phyloP scores from a whole-genome alignment of 164 flowering plant species.

The Cinnamomum micranthum region DNA sequence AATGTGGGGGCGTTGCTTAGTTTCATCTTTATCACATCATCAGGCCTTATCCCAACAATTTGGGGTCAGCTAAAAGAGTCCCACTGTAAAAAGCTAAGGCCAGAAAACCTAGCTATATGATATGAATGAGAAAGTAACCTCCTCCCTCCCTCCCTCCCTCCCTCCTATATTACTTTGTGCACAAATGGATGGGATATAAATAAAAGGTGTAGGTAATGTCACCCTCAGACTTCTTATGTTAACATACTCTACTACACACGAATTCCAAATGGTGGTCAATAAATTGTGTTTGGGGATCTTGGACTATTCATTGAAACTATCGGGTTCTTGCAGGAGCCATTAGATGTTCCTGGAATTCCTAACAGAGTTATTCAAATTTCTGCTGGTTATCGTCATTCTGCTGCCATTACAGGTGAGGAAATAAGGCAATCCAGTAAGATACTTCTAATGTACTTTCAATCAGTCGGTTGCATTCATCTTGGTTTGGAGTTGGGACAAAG shows the following conservation, averaged over 20 bases:
- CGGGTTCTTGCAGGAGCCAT: constrained; percentile 52
- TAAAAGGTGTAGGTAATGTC: no score
- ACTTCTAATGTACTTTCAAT: neutral
- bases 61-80: neutral
- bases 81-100: neutral
- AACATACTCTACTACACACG: no score
- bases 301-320: neutral
- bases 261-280: neutral
- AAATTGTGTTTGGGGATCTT: neutral
- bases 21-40: neutral
- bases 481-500: neutral
- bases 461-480: neutral
- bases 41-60: neutral
- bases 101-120: no score
- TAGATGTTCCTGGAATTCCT: constrained; percentile 51
- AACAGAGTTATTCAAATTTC: constrained; percentile 52
- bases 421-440: neutral
- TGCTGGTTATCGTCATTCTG: constrained; percentile 87
- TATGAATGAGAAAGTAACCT: no score
- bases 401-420: constrained; percentile 68
- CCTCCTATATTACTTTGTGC: no score
- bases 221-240: no score
- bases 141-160: no score
- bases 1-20: neutral
- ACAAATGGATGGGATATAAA: no score